Conservation (phyloP, 768 basidiomycete genomes). For the Mycena vulgaris region DNA sequence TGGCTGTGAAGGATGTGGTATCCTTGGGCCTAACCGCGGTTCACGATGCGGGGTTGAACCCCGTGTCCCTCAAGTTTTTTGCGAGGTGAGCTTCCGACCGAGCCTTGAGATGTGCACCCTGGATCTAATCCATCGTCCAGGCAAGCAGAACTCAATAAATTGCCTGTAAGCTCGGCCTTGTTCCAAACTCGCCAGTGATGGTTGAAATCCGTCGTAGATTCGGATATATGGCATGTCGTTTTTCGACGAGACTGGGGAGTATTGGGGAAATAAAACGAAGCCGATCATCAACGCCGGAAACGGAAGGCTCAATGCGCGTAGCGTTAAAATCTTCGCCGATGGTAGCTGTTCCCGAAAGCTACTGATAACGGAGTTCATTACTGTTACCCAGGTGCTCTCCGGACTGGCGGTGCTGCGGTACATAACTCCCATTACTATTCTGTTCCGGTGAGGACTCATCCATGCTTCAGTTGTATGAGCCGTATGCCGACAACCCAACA, state of each 20-base stretch:
- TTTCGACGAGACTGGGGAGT: constrained; percentile 75
- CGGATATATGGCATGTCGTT: constrained; percentile 85
- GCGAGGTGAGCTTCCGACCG: neutral
- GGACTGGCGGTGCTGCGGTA: constrained; percentile 93
- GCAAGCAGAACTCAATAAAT: constrained; percentile 67
- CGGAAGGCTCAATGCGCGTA: constrained; percentile 77
- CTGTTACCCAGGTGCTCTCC: constrained; percentile 76
- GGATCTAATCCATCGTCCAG: constrained; percentile 55
- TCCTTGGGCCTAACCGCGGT: constrained; percentile 84
- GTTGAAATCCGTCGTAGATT: constrained; percentile 59
- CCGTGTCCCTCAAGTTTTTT: constrained; percentile 81
- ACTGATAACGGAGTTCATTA: constrained; percentile 5
- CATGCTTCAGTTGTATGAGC: constrained; percentile 75
- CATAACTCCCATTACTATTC: constrained; percentile 38
- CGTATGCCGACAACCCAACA: constrained; percentile 84
- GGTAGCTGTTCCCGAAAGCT: constrained; percentile 54
- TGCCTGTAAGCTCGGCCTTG: constrained; percentile 70
- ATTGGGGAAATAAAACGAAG: constrained; percentile 79
- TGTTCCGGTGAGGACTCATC: constrained; percentile 19
- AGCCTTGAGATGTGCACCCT: constrained; percentile 4
- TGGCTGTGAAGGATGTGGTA: constrained; percentile 78
- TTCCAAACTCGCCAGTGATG: neutral
- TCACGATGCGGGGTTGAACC: constrained; percentile 87
- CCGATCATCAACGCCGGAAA: constrained; percentile 72
- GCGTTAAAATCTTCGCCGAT: constrained; percentile 86